Percentiles rank a stretch among this genome's conserved stretches.
Conservation (phyloP, 257 asterid genomes). For the Primulina tabacum region DNA sequence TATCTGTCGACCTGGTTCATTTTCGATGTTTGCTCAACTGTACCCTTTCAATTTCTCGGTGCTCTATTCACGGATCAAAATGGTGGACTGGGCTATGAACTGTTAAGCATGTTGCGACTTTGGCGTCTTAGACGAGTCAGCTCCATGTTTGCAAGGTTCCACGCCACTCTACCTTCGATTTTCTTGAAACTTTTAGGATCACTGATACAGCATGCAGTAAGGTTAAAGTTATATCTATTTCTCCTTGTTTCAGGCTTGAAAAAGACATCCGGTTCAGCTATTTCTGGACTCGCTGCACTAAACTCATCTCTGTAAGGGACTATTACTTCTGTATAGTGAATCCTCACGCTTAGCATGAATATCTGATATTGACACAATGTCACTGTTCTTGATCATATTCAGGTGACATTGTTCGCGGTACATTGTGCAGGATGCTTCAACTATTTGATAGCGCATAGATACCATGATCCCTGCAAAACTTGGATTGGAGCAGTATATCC, state of each 20-base stretch:
- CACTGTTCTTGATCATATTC: slow-evolving; percentile 19
- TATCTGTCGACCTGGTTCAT: slow-evolving; percentile 78
- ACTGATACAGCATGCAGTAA: not conserved
- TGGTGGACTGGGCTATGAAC: slow-evolving; percentile 60
- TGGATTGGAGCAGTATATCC: slow-evolving; percentile 86
- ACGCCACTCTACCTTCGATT: not conserved
- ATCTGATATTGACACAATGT: not conserved
- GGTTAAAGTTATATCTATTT: slow-evolving; percentile 11
- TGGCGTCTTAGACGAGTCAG: slow-evolving; percentile 97
- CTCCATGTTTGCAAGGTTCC: slow-evolving; percentile 74
- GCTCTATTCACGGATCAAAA: slow-evolving; percentile 64
- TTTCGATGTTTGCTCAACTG: slow-evolving; percentile 77
- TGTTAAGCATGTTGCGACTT: slow-evolving; percentile 85
- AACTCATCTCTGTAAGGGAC: slow-evolving; percentile 64
- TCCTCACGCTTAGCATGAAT: not conserved
- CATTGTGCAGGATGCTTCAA: slow-evolving; percentile 86
- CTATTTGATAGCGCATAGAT: slow-evolving; percentile 73
- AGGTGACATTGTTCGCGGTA: slow-evolving; percentile 83
- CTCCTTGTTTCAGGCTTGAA: slow-evolving; percentile 59
- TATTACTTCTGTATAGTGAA: not conserved
- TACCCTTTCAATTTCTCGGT: slow-evolving; percentile 68
- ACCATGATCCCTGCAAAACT: slow-evolving; percentile 59
- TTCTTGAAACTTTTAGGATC: not conserved
- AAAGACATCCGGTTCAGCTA: slow-evolving; percentile 90
- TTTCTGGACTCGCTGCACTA: slow-evolving; percentile 88